Evolutionary conservation across 2,329 filamentous ascomycete species (phyloP), one percentile per base, ranked within the genome.

Genomic region (Huntiella savannae): DNA sequence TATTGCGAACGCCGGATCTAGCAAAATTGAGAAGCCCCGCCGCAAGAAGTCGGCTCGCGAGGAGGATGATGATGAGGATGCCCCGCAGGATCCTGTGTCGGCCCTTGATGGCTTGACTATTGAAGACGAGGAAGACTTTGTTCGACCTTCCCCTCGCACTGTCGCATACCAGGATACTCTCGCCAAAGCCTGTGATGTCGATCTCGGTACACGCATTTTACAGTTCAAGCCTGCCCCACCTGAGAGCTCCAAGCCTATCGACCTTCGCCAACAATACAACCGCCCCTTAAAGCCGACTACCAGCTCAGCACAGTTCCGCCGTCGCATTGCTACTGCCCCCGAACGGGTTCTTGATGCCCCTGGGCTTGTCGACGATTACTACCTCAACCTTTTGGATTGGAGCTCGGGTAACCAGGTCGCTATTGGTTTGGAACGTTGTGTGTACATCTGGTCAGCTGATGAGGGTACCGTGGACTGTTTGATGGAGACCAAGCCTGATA

Each of bases 401-500:
- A 94, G 87, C 59, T 91, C 86, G 5, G 80, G 82, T 50, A 98
- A 98, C 69, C 91, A 98, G 63, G 88, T 98, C 46, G 91, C 91
- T 42, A 96, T 98, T 59, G 91, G 88, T 48, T 77, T 98, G 10
- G 91, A 96, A 68, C 86, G 88, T 54, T 93, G 81, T 55, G 91
- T 98, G 55, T 98, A 98, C 58, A 83, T 98, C 55, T 98, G 91
- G 91, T 96, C 91, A 33, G 91, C 91, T 11, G 91, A 96, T 54
- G 81, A 85, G 57, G 91, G 91, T 50, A 77, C 79, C 12, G 91
- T 98, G 51, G 82, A 75, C 66, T 88, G 82, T 57, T 77, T 98
- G 17, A 68, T 96, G 43, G 88, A 98, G 67, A 85, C 84, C 43
- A 73, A 75, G 48, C 70, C 82, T 15, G 91, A 98, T 61, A 96